Conservation (phyloP, 768 basidiomycete species). For the Rhodocollybia butyracea region DNA sequence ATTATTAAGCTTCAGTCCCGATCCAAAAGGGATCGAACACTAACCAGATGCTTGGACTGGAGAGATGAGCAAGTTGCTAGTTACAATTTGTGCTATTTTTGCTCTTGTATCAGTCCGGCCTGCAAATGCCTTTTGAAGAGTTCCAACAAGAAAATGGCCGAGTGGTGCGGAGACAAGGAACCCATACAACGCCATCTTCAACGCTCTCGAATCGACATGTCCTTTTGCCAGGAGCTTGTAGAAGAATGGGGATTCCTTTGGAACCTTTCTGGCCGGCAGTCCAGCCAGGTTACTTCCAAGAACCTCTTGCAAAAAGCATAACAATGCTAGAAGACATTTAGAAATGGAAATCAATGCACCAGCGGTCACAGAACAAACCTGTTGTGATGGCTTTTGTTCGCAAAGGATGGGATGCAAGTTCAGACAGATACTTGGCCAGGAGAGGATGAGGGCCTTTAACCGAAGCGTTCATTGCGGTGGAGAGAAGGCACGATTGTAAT, state of each 20-base stretch:
- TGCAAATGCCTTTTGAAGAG: constrained; percentile 72
- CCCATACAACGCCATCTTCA: constrained; percentile 85
- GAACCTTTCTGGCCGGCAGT: constrained; percentile 44
- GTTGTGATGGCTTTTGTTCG: constrained; percentile 80
- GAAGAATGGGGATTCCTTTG: constrained; percentile 53
- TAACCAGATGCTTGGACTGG: constrained; percentile 74
- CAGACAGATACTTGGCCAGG: constrained; percentile 65
- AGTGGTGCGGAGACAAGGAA: constrained; percentile 82
- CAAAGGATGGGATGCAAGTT: constrained; percentile 67
- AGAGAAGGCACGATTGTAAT: too few species aligned
- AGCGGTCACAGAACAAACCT: constrained; percentile 31
- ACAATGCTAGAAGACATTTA: constrained; percentile 30
- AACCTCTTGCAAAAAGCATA: constrained; percentile 77
- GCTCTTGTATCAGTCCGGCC: constrained; percentile 64
- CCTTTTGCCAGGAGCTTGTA: constrained; percentile 49
- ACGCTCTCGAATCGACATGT: constrained; percentile 65
- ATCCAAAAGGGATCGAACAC: constrained; percentile 6
- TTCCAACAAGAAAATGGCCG: constrained; percentile 68
- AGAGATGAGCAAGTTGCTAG: constrained; percentile 72
- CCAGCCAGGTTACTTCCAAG: constrained; percentile 72
- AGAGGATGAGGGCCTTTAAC: constrained; percentile 21
- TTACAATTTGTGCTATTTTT: constrained; percentile 69
- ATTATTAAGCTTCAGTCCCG: neutral
- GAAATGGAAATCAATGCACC: constrained; percentile 13
- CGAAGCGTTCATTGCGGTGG: neutral